phyloP scores from a whole-genome alignment of 2,329 filamentous ascomycete genomes.

The Anthostomella pinea region DNA sequence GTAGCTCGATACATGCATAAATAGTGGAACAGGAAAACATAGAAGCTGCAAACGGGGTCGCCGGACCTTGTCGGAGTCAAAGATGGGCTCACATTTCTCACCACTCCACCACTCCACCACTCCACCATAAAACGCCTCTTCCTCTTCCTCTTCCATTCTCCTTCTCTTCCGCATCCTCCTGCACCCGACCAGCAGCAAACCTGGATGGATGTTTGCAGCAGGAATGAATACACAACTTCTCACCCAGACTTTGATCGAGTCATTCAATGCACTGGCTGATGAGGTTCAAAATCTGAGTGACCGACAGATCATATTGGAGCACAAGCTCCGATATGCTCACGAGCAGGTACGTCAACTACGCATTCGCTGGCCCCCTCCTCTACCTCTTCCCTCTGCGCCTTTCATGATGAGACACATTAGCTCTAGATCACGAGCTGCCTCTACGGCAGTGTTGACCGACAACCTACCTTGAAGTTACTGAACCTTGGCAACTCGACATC shows the following conservation, averaged over 20 bases:
- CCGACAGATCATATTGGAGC: slow-evolving; percentile 62
- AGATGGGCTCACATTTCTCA: too few relatives aligned
- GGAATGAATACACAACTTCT: slow-evolving; percentile 44
- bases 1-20: too few relatives aligned
- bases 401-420: slow-evolving; percentile 57
- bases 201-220: background rate
- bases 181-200: slow-evolving; percentile 4
- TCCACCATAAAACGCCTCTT: too few relatives aligned
- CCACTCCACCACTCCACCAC: too few relatives aligned
- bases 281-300: slow-evolving; percentile 63
- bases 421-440: slow-evolving; percentile 78
- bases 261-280: slow-evolving; percentile 62
- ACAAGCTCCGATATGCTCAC: slow-evolving; percentile 64
- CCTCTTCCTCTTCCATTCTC: slow-evolving; percentile 2
- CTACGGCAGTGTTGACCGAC: slow-evolving; percentile 59
- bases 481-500: slow-evolving; percentile 26
- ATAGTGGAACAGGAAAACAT: too few relatives aligned
- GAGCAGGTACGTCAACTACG: slow-evolving; percentile 55
- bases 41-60: too few relatives aligned
- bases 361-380: background rate
- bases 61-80: too few relatives aligned
- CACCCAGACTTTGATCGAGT: slow-evolving; percentile 59
- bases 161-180: background rate
- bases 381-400: slow-evolving; percentile 7
- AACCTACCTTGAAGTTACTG: slow-evolving; percentile 43